Conservation (phyloP, 768 basidiomycete genomes). For the Daedaleopsis nitida region DNA sequence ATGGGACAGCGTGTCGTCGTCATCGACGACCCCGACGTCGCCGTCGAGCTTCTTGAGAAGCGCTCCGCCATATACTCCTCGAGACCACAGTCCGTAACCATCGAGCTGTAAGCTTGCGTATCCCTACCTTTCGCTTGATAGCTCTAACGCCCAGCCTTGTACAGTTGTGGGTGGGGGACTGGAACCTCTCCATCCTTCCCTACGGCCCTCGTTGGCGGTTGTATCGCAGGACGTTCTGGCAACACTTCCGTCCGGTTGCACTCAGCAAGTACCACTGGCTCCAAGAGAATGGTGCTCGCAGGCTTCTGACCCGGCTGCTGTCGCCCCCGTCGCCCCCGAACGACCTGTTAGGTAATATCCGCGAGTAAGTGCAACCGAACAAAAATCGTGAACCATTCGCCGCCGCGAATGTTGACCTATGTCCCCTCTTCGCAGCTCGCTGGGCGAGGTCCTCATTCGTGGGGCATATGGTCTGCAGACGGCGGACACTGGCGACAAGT, state of each 20-base stretch:
- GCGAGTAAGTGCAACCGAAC: too few relatives aligned
- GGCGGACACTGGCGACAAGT: neutral
- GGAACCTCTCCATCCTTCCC: neutral
- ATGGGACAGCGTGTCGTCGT: constrained; percentile 21
- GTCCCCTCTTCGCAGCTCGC: neutral
- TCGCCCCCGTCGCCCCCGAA: too few relatives aligned
- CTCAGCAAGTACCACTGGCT: neutral
- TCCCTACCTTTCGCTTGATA: neutral
- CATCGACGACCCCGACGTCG: constrained; percentile 18
- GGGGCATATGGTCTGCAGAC: neutral
- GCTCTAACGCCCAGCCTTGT: neutral
- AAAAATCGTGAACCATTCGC: too few relatives aligned
- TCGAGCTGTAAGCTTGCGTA: neutral
- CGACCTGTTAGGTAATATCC: too few relatives aligned
- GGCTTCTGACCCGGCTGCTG: too few relatives aligned
- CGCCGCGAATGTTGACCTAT: too few relatives aligned
- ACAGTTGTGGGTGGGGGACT: neutral
- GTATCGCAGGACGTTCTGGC: constrained; percentile 2
- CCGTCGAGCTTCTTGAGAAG: constrained; percentile 29
- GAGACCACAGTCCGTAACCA: constrained; percentile 22
- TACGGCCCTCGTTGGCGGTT: constrained; percentile 4
- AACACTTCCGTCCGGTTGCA: neutral
- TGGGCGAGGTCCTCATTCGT: neutral
- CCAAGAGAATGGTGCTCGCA: neutral
- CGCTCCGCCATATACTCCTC: constrained; percentile 30